phyloP scores from a whole-genome alignment of 1,284 basidiomycete genomes.

The Cutaneotrichosporon sp. region DNA sequence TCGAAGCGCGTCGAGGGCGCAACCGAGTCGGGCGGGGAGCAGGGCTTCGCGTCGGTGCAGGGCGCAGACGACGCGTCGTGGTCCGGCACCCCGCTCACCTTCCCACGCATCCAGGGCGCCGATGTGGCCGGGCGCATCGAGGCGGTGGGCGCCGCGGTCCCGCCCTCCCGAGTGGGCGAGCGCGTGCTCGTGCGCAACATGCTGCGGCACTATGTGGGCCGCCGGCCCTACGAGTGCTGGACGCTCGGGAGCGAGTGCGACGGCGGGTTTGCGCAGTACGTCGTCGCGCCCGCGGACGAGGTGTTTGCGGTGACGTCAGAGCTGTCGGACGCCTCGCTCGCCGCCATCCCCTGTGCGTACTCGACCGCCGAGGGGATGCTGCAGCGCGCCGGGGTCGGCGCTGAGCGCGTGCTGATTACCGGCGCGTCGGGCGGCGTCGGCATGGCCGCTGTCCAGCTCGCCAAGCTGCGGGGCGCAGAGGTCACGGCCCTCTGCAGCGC shows the following conservation, averaged over 20 bases:
- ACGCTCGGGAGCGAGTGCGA: conserved; percentile 15
- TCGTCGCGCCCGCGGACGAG: conserved; percentile 10
- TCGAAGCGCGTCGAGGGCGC: conserved; percentile 1
- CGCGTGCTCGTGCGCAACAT: conserved; percentile 13
- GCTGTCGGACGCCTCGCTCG: conserved; percentile 11
- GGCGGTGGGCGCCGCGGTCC: conserved; percentile 3
- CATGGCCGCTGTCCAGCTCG: conserved; percentile 10
- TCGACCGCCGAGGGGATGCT: conserved; percentile 15
- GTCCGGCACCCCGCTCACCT: conserved; percentile 8
- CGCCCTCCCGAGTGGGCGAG: background rate
- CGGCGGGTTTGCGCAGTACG: conserved; percentile 14
- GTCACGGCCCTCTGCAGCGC: background rate
- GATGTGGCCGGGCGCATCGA: conserved; percentile 12
- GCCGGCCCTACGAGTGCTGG: conserved; percentile 12
- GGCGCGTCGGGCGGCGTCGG: conserved; percentile 14
- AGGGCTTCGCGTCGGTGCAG: background rate
- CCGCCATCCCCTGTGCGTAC: conserved; percentile 14
- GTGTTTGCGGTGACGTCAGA: background rate
- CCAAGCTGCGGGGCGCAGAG: background rate
- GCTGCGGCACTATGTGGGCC: conserved; percentile 11
- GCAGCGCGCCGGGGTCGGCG: background rate
- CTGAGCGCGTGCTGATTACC: conserved; percentile 2
- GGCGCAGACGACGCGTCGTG: conserved; percentile 6
- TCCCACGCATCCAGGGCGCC: conserved; percentile 16
- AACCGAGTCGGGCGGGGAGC: background rate